Evolutionary conservation across 805 yeast species (phyloP).

Genomic region (Metschnikowia rubicola): DNA sequence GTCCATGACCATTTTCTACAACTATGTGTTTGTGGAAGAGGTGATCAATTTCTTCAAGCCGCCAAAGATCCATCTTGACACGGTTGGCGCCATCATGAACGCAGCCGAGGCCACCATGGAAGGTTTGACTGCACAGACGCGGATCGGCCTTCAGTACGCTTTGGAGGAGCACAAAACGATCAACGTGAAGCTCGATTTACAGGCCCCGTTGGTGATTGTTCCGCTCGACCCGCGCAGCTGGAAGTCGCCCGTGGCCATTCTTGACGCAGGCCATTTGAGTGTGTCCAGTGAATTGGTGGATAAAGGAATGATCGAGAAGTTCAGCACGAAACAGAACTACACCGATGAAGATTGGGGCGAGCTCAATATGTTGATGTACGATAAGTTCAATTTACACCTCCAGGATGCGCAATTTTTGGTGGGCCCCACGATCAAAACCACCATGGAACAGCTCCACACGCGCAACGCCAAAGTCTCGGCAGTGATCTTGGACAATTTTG

Average conservation of each 20-base stretch:
- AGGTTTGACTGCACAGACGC: conserved; percentile 82
- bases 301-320: conserved; percentile 59
- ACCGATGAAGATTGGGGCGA: conserved; percentile 69
- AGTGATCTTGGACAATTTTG: conserved; percentile 70
- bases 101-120: conserved; percentile 96
- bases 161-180: conserved; percentile 92
- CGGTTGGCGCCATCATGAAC: conserved; percentile 83
- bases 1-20: conserved; percentile 87
- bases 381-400: conserved; percentile 70
- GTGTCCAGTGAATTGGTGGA: conserved; percentile 78
- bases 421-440: conserved; percentile 76
- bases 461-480: conserved; percentile 44
- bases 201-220: conserved; percentile 85
- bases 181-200: conserved; percentile 80
- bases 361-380: conserved; percentile 81
- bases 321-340: conserved; percentile 60
- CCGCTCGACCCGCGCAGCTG: conserved; percentile 79
- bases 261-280: conserved; percentile 95
- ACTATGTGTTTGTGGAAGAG: conserved; percentile 77
- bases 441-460: conserved; percentile 66
- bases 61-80: conserved; percentile 79
- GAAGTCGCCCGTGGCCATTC: conserved; percentile 82
- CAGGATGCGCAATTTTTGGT: conserved; percentile 86
- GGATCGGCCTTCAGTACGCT: conserved; percentile 90
- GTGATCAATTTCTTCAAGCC: conserved; percentile 78